Conservation (phyloP, 257 asterid species). For the Voacanga thouarsii region DNA sequence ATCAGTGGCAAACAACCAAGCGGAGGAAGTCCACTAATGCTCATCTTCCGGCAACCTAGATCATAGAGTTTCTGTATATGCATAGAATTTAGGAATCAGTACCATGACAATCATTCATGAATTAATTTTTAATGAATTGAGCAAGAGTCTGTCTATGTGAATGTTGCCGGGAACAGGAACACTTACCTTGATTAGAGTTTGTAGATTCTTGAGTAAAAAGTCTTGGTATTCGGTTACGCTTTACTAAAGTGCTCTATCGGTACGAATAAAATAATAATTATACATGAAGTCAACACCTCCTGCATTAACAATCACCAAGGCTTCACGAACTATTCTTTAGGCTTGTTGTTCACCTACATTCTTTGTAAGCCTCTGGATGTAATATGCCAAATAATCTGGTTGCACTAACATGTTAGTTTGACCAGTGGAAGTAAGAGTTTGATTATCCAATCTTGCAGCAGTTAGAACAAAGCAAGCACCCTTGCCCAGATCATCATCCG, state of each 20-base stretch:
- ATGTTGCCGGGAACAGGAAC: not conserved
- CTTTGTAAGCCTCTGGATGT: constrained; percentile 34
- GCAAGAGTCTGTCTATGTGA: too few species aligned
- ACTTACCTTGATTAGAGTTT: constrained; percentile 43
- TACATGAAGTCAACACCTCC: too few species aligned
- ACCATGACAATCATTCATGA: too few species aligned
- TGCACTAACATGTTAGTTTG: constrained; percentile 35
- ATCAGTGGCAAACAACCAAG: too few species aligned
- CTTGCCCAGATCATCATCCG: constrained; percentile 41
- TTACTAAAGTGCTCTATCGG: constrained; percentile 49
- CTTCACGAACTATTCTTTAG: constrained; percentile 24
- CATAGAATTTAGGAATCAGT: too few species aligned
- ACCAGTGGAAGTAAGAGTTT: constrained; percentile 23
- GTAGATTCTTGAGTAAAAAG: constrained; percentile 47
- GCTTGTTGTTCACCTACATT: constrained; percentile 43
- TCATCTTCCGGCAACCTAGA: too few species aligned
- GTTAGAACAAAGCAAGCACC: constrained; percentile 82
- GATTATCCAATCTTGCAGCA: constrained; percentile 67
- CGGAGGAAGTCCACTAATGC: too few species aligned
- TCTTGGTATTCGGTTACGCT: constrained; percentile 43
- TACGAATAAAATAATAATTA: constrained; percentile 42
- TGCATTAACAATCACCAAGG: constrained; percentile 42
- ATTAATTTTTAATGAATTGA: too few species aligned
- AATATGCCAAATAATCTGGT: constrained; percentile 28
- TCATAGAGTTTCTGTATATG: too few species aligned